Conservation (phyloP, 2,329 filamentous ascomycete genomes). For the Fusarium metavorans region DNA sequence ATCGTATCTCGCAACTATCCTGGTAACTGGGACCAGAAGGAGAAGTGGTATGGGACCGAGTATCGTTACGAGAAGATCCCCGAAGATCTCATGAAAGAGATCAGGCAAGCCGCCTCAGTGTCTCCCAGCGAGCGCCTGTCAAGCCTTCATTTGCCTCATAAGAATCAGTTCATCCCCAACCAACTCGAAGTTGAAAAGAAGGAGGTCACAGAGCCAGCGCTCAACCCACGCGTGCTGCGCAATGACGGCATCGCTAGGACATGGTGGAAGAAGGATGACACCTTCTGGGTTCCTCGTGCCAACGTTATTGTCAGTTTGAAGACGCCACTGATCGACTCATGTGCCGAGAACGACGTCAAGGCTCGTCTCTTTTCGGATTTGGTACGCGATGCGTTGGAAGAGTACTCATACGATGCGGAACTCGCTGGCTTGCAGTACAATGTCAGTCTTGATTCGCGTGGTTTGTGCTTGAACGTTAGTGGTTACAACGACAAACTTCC, state of each 20-base stretch:
- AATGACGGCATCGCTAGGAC: slow-evolving; percentile 84
- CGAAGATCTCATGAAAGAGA: slow-evolving; percentile 76
- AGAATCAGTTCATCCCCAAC: slow-evolving; percentile 95
- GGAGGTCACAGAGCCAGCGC: slow-evolving; percentile 80
- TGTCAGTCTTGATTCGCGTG: slow-evolving; percentile 77
- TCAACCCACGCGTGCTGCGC: slow-evolving; percentile 83
- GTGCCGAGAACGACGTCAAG: slow-evolving; percentile 82
- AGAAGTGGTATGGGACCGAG: slow-evolving; percentile 98
- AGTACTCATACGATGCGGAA: slow-evolving; percentile 97
- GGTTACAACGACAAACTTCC: slow-evolving; percentile 98
- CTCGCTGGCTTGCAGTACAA: slow-evolving; percentile 89
- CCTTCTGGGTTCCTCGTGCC: slow-evolving; percentile 97
- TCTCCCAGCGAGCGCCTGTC: slow-evolving; percentile 70
- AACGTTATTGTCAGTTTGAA: slow-evolving; percentile 85
- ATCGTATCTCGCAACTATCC: slow-evolving; percentile 87
- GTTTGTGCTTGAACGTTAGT: slow-evolving; percentile 81
- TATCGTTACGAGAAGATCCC: slow-evolving; percentile 88
- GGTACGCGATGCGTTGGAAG: slow-evolving; percentile 87
- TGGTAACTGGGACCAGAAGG: slow-evolving; percentile 85
- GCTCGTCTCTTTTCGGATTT: slow-evolving; percentile 85
- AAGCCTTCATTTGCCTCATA: slow-evolving; percentile 87
- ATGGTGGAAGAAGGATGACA: slow-evolving; percentile 99
- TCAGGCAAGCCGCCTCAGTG: slow-evolving; percentile 73
- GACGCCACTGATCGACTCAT: slow-evolving; percentile 83
- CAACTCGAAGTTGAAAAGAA: slow-evolving; percentile 96